Conservation (phyloP, 2,329 filamentous ascomycete genomes). For the Colletotrichum sp. region DNA sequence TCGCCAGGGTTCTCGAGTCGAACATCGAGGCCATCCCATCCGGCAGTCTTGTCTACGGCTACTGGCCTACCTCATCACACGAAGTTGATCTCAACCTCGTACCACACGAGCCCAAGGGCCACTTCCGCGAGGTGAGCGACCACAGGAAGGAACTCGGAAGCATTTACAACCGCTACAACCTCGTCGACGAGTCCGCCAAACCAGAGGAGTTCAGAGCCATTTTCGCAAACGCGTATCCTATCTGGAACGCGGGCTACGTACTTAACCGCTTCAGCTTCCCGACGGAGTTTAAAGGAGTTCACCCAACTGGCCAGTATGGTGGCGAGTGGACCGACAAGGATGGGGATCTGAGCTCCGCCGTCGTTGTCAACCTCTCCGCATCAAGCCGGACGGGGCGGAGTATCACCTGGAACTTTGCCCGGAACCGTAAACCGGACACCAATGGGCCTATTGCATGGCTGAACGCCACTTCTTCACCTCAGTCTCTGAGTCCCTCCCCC, state of each 20-base stretch:
- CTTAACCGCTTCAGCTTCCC: constrained; percentile 37
- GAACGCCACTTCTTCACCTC: constrained; percentile 29
- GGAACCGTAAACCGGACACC: constrained; percentile 4
- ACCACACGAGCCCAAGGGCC: constrained; percentile 25
- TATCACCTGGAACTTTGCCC: constrained; percentile 29
- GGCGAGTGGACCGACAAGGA: constrained; percentile 31
- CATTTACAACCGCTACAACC: constrained; percentile 49
- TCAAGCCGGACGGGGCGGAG: constrained; percentile 33
- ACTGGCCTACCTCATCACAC: constrained; percentile 45
- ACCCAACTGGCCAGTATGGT: constrained; percentile 17
- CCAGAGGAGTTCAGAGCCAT: constrained; percentile 10
- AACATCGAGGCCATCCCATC: constrained; percentile 35
- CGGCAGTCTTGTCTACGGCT: constrained; percentile 45
- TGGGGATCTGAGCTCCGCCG: constrained; percentile 35
- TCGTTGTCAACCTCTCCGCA: constrained; percentile 34
- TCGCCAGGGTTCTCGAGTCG: constrained; percentile 45
- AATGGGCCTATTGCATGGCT: constrained; percentile 28
- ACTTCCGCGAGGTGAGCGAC: constrained; percentile 41
- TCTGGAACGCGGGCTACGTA: constrained; percentile 32
- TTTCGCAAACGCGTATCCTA: constrained; percentile 24
- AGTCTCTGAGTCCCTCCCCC: background rate
- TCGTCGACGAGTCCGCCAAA: constrained; percentile 12
- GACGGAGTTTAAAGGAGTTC: constrained; percentile 24
- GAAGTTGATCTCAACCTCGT: constrained; percentile 41
- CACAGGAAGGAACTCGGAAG: constrained; percentile 29